Evolutionary conservation across 768 basidiomycete species (phyloP).

Genomic region (Tylopilus subfusipes): DNA sequence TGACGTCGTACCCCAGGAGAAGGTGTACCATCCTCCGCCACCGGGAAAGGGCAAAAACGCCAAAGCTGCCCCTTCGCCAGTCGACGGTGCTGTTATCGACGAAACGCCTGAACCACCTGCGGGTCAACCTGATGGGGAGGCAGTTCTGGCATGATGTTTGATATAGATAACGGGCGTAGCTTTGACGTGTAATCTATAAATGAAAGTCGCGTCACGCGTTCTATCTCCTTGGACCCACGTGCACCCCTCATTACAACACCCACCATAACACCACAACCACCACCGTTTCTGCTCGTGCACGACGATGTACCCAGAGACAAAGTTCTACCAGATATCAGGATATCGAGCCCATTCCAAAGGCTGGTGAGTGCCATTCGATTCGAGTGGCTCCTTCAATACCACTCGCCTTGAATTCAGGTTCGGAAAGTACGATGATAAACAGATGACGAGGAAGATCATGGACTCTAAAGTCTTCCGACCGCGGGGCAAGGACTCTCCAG

Average conservation of each 20-base stretch:
- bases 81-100: constrained; percentile 4
- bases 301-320: constrained; percentile 11
- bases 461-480: constrained; percentile 32
- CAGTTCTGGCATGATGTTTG: neutral
- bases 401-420: constrained; percentile 20
- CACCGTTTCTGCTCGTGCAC: neutral
- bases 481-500: constrained; percentile 19
- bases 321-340: constrained; percentile 31
- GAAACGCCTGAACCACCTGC: neutral
- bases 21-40: constrained; percentile 81
- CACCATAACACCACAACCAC: neutral
- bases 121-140: constrained; percentile 3
- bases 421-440: constrained; percentile 35
- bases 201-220: neutral
- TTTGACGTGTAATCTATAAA: neutral
- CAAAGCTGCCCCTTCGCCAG: constrained; percentile 3
- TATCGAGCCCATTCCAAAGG: constrained; percentile 27
- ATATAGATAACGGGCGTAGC: neutral
- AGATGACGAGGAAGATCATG: constrained; percentile 27
- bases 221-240: too few species aligned
- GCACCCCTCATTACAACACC: neutral
- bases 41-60: constrained; percentile 70
- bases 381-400: neutral
- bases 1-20: constrained; percentile 45
- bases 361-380: constrained; percentile 13